A percentile compares a stretch with the other conserved stretches of the same genome.
phyloP scores from a whole-genome alignment of 805 yeast genomes.

The Wickerhamiella shivajii region DNA sequence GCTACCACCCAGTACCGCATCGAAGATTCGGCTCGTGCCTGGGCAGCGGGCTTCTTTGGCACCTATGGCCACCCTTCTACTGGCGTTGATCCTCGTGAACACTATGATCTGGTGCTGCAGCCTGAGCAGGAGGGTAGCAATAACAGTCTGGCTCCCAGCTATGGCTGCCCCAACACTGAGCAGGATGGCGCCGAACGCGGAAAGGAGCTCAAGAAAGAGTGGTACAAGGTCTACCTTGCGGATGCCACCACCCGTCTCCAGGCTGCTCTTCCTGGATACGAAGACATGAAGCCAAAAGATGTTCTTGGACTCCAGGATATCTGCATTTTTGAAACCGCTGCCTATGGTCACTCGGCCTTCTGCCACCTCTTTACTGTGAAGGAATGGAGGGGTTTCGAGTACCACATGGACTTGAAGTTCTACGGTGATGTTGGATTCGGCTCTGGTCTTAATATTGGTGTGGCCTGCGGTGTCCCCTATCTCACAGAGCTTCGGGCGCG shows the following conservation, averaged over 20 bases:
- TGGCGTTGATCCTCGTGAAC: conserved; percentile 19
- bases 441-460: conserved; percentile 32
- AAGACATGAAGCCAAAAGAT: conserved; percentile 37
- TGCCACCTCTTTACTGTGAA: conserved; percentile 55
- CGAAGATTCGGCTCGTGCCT: conserved; percentile 27
- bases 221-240: conserved; percentile 32
- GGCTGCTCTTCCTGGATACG: conserved; percentile 37
- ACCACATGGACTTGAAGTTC: conserved; percentile 41
- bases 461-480: conserved; percentile 47
- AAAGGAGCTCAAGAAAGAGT: conserved; percentile 18
- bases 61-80: conserved; percentile 23
- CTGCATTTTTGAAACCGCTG: conserved; percentile 67
- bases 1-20: conserved; percentile 29
- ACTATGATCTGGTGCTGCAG: conserved; percentile 24
- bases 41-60: conserved; percentile 33
- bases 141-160: conserved; percentile 28
- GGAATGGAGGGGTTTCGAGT: conserved; percentile 50
- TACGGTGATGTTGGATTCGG: conserved; percentile 57
- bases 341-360: conserved; percentile 48
- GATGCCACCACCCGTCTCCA: conserved; percentile 46
- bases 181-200: conserved; percentile 19
- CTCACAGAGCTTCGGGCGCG: conserved; percentile 30
- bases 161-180: conserved; percentile 26
- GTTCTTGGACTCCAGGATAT: conserved; percentile 38
- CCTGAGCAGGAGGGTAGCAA: conserved; percentile 22